Evolutionary conservation across 2,329 filamentous ascomycete genomes (phyloP).

Genomic region (Fusarium penzigii): DNA sequence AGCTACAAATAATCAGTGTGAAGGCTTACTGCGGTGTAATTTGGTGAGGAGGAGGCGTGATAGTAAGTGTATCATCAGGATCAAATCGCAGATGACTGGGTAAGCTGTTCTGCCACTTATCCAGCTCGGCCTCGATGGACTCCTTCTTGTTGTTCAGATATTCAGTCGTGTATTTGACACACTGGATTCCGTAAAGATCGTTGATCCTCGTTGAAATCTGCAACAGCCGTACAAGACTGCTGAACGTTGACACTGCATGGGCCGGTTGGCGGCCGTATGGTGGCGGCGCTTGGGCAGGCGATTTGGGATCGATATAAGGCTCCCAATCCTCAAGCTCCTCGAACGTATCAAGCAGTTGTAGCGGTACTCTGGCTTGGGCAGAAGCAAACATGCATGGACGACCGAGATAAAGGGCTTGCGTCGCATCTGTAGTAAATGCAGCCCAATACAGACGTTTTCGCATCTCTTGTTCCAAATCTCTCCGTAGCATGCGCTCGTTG

Average conservation of each 20-base stretch:
- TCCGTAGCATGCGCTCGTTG: slow-evolving; percentile 28
- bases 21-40: slow-evolving; percentile 31
- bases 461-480: slow-evolving; percentile 35
- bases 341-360: slow-evolving; percentile 34
- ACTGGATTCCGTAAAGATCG: slow-evolving; percentile 29
- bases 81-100: slow-evolving; percentile 30
- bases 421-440: slow-evolving; percentile 36
- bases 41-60: slow-evolving; percentile 32
- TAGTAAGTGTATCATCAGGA: slow-evolving; percentile 25
- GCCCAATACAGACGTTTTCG: slow-evolving; percentile 38
- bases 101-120: slow-evolving; percentile 28
- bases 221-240: slow-evolving; percentile 30
- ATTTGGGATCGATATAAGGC: slow-evolving; percentile 33
- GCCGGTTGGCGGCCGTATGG: slow-evolving; percentile 31
- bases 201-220: slow-evolving; percentile 32
- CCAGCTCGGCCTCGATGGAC: slow-evolving; percentile 27
- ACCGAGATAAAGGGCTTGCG: slow-evolving; percentile 36
- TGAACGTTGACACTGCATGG: slow-evolving; percentile 31
- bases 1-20: background rate
- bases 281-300: slow-evolving; percentile 26
- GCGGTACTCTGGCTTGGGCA: slow-evolving; percentile 34
- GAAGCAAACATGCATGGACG: slow-evolving; percentile 36
- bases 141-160: slow-evolving; percentile 29
- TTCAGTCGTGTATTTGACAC: slow-evolving; percentile 28
- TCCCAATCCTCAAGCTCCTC: slow-evolving; percentile 38